Evolutionary conservation across 1,284 basidiomycete species (phyloP).

Genomic region (Pseudozyma thailandica): DNA sequence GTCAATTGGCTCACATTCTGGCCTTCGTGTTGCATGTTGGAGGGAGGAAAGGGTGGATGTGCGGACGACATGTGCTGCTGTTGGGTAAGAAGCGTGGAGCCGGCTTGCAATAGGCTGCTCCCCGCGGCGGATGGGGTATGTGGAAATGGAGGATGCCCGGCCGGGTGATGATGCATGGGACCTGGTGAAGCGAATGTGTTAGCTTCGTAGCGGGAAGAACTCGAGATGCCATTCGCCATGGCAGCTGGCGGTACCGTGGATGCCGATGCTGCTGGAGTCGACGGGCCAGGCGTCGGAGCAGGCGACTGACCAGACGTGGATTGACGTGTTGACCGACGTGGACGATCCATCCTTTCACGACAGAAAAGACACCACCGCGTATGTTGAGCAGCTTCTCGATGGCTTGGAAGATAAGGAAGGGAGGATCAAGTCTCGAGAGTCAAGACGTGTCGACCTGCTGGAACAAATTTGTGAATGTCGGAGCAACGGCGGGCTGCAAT

Average conservation of each 20-base stretch:
- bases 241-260: conserved; percentile 19
- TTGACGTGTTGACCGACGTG: conserved; percentile 41
- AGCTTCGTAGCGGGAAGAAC: conserved; percentile 34
- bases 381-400: neutral
- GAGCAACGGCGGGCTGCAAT: too few species aligned
- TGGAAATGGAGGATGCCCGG: conserved; percentile 10
- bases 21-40: conserved; percentile 6
- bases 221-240: conserved; percentile 28
- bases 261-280: conserved; percentile 6
- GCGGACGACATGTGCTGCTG: conserved; percentile 13
- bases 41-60: conserved; percentile 12
- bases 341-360: conserved; percentile 49
- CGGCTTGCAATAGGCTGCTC: conserved; percentile 23
- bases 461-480: too few species aligned
- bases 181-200: conserved; percentile 16
- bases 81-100: conserved; percentile 17
- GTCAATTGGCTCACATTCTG: conserved; percentile 16
- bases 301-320: conserved; percentile 38
- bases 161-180: conserved; percentile 8
- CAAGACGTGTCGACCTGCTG: too few species aligned
- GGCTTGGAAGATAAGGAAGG: neutral
- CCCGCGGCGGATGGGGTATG: conserved; percentile 24
- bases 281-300: conserved; percentile 14
- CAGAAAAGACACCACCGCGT: neutral
- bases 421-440: too few species aligned